Conservation (phyloP, 495 filamentous ascomycete genomes). For the Cercophora sp. region DNA sequence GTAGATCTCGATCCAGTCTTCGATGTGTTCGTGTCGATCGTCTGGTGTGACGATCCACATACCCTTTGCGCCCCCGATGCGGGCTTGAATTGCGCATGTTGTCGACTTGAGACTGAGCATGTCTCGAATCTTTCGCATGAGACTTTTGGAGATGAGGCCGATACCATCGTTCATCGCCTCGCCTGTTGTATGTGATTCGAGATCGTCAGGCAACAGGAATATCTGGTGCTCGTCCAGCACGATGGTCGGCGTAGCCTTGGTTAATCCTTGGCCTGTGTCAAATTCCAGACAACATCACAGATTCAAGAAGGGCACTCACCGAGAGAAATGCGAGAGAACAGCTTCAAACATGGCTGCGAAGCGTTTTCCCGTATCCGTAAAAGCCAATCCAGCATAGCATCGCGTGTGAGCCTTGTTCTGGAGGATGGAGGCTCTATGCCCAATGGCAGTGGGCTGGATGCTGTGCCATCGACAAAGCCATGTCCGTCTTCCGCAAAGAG, state of each 20-base stretch:
- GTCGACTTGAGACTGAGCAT: constrained; percentile 54
- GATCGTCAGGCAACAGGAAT: constrained; percentile 24
- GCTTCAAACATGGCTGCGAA: constrained; percentile 31
- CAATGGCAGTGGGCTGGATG: not conserved
- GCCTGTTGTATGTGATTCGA: constrained; percentile 30
- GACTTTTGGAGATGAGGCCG: constrained; percentile 60
- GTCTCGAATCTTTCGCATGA: constrained; percentile 58
- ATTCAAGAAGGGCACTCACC: too few relatives aligned
- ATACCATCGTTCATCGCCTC: constrained; percentile 82
- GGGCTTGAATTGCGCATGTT: constrained; percentile 73
- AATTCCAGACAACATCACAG: too few relatives aligned
- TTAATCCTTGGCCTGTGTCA: too few relatives aligned
- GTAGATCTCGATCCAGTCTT: constrained; percentile 76
- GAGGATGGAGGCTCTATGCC: constrained; percentile 14
- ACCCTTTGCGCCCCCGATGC: constrained; percentile 83
- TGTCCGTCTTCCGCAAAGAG: constrained; percentile 44
- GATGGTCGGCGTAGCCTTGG: constrained; percentile 37
- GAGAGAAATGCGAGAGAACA: constrained; percentile 42
- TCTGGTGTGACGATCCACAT: constrained; percentile 67
- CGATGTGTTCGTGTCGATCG: too few relatives aligned
- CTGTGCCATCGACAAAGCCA: constrained; percentile 32
- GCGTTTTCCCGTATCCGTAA: constrained; percentile 36
- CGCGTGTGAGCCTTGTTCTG: constrained; percentile 25
- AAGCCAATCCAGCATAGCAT: constrained; percentile 42
- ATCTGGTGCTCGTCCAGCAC: constrained; percentile 37